phyloP scores from a whole-genome alignment of 345 rosid genomes.

The Microcos paniculata region DNA sequence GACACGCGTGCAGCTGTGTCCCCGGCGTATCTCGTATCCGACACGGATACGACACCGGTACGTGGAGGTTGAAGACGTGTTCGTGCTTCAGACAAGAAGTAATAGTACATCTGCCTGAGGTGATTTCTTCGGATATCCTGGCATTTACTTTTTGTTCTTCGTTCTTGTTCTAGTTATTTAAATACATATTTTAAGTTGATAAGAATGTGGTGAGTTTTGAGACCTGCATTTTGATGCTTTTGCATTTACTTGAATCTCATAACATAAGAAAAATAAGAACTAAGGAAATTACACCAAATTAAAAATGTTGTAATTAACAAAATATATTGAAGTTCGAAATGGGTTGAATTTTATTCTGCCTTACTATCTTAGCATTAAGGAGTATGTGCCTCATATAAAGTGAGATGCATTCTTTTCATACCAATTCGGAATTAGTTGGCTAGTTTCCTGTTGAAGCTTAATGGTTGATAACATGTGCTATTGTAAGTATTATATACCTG shows the following conservation, averaged over 20 bases:
- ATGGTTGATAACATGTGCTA: background rate
- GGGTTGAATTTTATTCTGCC: background rate
- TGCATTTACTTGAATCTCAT: background rate
- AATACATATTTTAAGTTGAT: background rate
- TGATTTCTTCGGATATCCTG: conserved; percentile 29
- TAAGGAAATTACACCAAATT: background rate
- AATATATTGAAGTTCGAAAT: background rate
- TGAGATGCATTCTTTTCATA: background rate
- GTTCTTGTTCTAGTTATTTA: background rate
- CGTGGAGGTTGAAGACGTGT: too few species aligned
- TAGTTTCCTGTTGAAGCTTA: background rate
- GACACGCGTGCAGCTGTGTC: too few species aligned
- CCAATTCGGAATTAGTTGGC: background rate
- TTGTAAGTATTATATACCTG: background rate
- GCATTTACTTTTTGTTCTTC: background rate
- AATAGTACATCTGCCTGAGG: conserved; percentile 82
- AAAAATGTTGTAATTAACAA: background rate
- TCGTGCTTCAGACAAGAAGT: too few species aligned
- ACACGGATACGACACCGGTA: too few species aligned
- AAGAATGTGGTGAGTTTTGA: background rate
- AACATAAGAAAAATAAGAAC: background rate
- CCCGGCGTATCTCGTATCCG: too few species aligned
- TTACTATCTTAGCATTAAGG: background rate
- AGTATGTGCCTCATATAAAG: background rate
- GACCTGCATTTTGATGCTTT: conserved; percentile 5